phyloP scores from a whole-genome alignment of 2,329 filamentous ascomycete genomes.

The Sporothrix variecibatus region DNA sequence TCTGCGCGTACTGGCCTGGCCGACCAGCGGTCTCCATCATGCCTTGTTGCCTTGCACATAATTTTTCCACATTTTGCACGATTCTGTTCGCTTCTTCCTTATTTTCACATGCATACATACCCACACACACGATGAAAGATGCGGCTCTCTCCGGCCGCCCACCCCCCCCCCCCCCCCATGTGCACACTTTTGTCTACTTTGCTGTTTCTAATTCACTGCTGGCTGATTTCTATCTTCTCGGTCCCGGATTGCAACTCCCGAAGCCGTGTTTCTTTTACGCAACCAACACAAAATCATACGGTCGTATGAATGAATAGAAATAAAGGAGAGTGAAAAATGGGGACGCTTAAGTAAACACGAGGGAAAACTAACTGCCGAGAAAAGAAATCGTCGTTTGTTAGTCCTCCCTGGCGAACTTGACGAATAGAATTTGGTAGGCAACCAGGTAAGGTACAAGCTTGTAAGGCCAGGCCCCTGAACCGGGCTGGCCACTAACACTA shows the following conservation, averaged over 20 bases:
- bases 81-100: neutral
- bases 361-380: neutral
- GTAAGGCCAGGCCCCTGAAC: neutral
- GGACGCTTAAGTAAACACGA: neutral
- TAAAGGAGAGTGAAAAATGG: neutral
- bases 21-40: neutral
- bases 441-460: neutral
- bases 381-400: neutral
- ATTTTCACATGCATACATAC: neutral
- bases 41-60: neutral
- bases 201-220: neutral
- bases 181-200: neutral
- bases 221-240: neutral
- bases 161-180: neutral
- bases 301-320: neutral
- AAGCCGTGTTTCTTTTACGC: neutral
- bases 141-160: constrained; percentile 2
- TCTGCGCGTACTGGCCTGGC: neutral
- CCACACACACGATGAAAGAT: neutral
- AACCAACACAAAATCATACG: neutral
- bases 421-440: neutral
- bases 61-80: neutral
- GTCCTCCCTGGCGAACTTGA: neutral
- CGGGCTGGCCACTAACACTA: neutral
- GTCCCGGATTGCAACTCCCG: neutral